These are phyloP conservation scores for Gossypium herbaceum DNA, from an alignment of 345 rosid species.

Conservation along the genomic window DNA sequence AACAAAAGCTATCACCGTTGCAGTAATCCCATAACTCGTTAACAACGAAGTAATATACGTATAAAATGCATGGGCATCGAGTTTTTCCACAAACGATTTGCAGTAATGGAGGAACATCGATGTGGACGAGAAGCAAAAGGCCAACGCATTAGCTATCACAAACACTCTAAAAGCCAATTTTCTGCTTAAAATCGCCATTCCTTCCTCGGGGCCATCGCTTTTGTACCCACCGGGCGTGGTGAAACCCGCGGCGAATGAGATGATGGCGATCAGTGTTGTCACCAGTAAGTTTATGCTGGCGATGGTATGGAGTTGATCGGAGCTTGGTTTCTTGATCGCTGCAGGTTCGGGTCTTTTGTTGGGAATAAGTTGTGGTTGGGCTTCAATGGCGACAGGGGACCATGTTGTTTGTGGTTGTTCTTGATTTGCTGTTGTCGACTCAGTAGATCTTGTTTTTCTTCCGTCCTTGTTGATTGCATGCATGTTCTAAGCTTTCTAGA, in stretches of 20 bases:
- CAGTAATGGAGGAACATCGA: constrained; percentile 13
- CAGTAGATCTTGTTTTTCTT: background rate
- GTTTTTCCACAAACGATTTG: background rate
- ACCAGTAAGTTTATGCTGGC: constrained; percentile 36
- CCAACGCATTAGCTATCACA: constrained; percentile 7
- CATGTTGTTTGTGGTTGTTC: background rate
- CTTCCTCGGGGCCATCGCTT: background rate
- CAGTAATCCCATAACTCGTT: constrained; percentile 1
- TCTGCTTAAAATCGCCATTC: constrained; percentile 4
- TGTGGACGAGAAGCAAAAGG: constrained; percentile 8
- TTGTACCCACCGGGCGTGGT: constrained; percentile 11
- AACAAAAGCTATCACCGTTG: constrained; percentile 13
- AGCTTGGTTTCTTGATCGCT: constrained; percentile 13
- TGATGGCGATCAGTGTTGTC: constrained; percentile 12
- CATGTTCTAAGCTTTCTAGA: background rate
- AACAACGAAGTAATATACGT: background rate
- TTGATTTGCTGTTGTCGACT: background rate
- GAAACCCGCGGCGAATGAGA: constrained; percentile 13
- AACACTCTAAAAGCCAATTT: background rate
- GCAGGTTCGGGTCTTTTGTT: background rate
- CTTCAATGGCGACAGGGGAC: background rate
- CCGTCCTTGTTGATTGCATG: background rate
- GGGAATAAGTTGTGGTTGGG: background rate
- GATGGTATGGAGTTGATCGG: background rate
- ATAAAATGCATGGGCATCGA: background rate